Conservation (phyloP, 495 filamentous ascomycete genomes). For the Lasiosphaeria ovina region DNA sequence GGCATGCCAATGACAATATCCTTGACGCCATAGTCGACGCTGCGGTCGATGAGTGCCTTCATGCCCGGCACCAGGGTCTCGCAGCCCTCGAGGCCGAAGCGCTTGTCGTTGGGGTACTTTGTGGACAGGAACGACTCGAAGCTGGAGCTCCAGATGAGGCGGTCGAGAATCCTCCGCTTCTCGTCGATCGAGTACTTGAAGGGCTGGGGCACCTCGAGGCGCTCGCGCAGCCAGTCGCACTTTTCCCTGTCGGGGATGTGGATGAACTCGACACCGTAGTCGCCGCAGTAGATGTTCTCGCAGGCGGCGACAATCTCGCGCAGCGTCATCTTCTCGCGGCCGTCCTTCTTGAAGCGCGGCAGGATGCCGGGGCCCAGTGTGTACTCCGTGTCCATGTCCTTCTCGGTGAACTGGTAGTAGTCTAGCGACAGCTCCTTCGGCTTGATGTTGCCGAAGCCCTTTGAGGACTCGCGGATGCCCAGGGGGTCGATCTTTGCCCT, state of each 20-base stretch:
- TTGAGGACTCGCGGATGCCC: conserved; percentile 81
- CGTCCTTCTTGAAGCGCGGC: conserved; percentile 84
- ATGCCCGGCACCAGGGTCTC: conserved; percentile 96
- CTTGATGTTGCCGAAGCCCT: conserved; percentile 81
- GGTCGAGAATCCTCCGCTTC: conserved; percentile 94
- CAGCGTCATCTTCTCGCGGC: conserved; percentile 91
- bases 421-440: conserved; percentile 92
- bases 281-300: conserved; percentile 93
- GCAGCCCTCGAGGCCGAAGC: conserved; percentile 96
- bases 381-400: conserved; percentile 91
- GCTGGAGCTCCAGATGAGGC: conserved; percentile 95
- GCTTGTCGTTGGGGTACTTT: conserved; percentile 99
- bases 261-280: conserved; percentile 96
- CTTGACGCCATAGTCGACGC: conserved; percentile 96
- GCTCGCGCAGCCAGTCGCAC: conserved; percentile 96
- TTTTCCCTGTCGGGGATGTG: conserved; percentile 97
- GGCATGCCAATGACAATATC: conserved; percentile 99
- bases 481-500: conserved; percentile 97
- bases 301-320: conserved; percentile 91
- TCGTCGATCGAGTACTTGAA: conserved; percentile 97
- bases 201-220: conserved; percentile 87
- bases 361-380: conserved; percentile 91
- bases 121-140: conserved; percentile 93
- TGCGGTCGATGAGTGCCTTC: conserved; percentile 98
- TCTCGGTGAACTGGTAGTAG: conserved; percentile 91